phyloP scores from a whole-genome alignment of 306 rosid genomes.

The Prunus mume region DNA sequence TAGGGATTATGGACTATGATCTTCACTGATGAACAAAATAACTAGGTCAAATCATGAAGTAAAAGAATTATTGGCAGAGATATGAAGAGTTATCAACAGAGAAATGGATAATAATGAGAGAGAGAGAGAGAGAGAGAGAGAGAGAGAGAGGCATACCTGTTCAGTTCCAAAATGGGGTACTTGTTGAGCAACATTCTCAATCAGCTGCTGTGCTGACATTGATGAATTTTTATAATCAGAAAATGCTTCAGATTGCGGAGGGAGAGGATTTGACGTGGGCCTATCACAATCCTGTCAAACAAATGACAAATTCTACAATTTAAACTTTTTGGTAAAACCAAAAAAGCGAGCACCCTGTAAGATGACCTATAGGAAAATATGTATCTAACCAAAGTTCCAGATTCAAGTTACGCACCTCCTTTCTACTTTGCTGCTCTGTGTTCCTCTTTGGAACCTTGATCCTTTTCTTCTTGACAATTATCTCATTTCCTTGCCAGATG shows the following conservation, averaged over 20 bases:
- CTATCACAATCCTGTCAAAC: constrained; percentile 42
- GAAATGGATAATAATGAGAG: background rate
- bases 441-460: constrained; percentile 50
- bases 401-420: constrained; percentile 29
- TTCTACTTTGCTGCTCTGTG: constrained; percentile 11
- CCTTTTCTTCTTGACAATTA: constrained; percentile 66
- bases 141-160: constrained; percentile 39
- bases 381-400: background rate
- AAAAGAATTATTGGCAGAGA: background rate
- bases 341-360: constrained; percentile 1
- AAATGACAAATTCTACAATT: background rate
- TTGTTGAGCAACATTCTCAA: constrained; percentile 60
- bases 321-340: constrained; percentile 2
- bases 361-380: background rate
- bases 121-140: background rate
- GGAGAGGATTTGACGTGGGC: constrained; percentile 88
- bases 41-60: background rate
- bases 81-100: background rate
- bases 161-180: constrained; percentile 91
- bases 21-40: background rate
- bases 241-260: constrained; percentile 64
- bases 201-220: constrained; percentile 28
- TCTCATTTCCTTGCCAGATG: constrained; percentile 86
- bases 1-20: background rate
- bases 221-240: constrained; percentile 32